Conservation (phyloP, 2,329 filamentous ascomycete genomes). For the Aquanectria penicillioides region DNA sequence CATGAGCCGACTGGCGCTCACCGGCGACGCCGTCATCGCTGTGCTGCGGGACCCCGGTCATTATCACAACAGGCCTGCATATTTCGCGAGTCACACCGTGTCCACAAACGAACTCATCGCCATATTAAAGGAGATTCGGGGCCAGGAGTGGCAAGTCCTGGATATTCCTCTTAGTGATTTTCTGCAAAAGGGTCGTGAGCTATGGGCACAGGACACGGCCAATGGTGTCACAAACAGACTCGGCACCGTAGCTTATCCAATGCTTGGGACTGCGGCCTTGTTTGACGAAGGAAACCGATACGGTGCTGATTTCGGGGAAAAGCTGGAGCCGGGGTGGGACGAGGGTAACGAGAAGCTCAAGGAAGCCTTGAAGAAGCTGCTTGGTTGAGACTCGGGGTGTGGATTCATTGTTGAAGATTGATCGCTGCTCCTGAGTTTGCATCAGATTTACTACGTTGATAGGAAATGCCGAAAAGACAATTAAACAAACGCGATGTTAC, state of each 20-base stretch:
- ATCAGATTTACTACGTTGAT: too few relatives aligned
- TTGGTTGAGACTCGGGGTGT: background rate
- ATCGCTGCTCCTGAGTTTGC: too few relatives aligned
- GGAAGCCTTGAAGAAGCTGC: background rate
- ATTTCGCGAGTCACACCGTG: conserved; percentile 23
- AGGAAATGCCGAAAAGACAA: too few relatives aligned
- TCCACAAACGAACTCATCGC: conserved; percentile 8
- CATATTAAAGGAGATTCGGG: background rate
- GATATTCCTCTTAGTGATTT: background rate
- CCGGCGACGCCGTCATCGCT: conserved; percentile 12
- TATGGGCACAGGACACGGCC: conserved; percentile 20
- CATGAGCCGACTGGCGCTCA: conserved; percentile 14
- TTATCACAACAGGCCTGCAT: conserved; percentile 16
- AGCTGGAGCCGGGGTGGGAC: background rate
- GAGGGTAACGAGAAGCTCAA: background rate
- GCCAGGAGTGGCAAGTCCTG: background rate
- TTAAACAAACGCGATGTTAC: too few relatives aligned
- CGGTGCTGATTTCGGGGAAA: conserved; percentile 14
- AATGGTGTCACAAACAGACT: conserved; percentile 16
- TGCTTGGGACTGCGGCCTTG: conserved; percentile 10
- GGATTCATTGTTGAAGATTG: too few relatives aligned
- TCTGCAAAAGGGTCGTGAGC: background rate
- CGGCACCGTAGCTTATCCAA: conserved; percentile 4
- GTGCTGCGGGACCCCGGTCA: conserved; percentile 5
- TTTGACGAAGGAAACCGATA: conserved; percentile 20